These are phyloP conservation scores for Lentinula detonsa DNA, from an alignment of 768 basidiomycete species.

Conservation along the genomic window DNA sequence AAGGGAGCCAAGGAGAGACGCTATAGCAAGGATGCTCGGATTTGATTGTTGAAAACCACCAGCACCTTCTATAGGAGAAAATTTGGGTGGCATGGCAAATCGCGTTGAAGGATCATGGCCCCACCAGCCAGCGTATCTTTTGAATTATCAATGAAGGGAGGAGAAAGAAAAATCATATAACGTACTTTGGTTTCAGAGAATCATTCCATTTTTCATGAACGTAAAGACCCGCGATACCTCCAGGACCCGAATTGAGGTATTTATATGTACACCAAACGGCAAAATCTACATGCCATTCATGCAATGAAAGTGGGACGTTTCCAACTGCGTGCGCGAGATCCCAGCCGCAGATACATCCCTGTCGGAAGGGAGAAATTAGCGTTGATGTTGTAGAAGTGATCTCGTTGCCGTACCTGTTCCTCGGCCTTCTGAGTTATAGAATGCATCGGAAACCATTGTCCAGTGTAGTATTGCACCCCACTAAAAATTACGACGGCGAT, in stretches of 20 bases:
- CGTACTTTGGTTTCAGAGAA: slow-evolving; percentile 57
- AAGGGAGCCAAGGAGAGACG: slow-evolving; percentile 78
- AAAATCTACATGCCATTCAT: slow-evolving; percentile 95
- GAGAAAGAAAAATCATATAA: slow-evolving; percentile 10
- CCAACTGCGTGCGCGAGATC: slow-evolving; percentile 95
- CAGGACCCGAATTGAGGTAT: slow-evolving; percentile 95
- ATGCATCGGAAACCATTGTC: slow-evolving; percentile 89
- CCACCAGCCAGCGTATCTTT: slow-evolving; percentile 96
- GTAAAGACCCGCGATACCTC: slow-evolving; percentile 93
- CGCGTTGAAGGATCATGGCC: slow-evolving; percentile 85
- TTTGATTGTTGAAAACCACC: slow-evolving; percentile 97
- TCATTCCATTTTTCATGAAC: slow-evolving; percentile 80
- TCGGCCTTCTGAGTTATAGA: slow-evolving; percentile 80
- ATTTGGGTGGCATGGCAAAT: slow-evolving; percentile 83
- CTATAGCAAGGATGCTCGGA: slow-evolving; percentile 75
- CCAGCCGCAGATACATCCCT: slow-evolving; percentile 95
- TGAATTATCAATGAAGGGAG: slow-evolving; percentile 9
- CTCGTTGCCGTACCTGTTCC: slow-evolving; percentile 51
- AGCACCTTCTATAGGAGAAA: slow-evolving; percentile 83
- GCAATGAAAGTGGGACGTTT: slow-evolving; percentile 84
- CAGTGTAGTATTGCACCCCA: slow-evolving; percentile 96
- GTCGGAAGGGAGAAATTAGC: not conserved
- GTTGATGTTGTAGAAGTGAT: not conserved
- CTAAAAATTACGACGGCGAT: slow-evolving; percentile 92
- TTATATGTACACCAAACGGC: slow-evolving; percentile 99